Percentiles rank a stretch among this genome's conserved stretches.
phyloP scores from a whole-genome alignment of 2,329 filamentous ascomycete genomes.

The Orbilia javanica region DNA sequence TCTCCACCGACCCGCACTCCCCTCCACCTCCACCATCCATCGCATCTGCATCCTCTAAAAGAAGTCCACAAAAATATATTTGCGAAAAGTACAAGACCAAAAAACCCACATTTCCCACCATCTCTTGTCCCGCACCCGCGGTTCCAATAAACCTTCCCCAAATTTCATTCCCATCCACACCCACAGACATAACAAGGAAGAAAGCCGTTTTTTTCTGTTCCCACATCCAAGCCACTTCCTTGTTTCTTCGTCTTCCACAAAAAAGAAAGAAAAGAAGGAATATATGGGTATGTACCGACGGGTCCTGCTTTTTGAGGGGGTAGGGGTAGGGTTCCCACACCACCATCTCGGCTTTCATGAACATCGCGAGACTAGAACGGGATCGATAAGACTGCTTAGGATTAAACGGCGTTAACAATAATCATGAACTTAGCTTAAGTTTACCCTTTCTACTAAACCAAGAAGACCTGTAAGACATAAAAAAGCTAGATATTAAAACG shows the following conservation, averaged over 20 bases:
- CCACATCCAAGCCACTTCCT: slow-evolving; percentile 44
- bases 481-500: neutral
- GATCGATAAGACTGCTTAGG: too few relatives aligned
- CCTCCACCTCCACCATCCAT: neutral
- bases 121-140: slow-evolving; percentile 57
- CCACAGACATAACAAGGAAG: neutral
- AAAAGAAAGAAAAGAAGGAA: neutral
- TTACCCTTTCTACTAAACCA: neutral
- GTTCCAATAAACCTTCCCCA: slow-evolving; percentile 51
- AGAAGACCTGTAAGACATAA: slow-evolving; percentile 1
- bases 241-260: slow-evolving; percentile 23
- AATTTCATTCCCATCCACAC: neutral
- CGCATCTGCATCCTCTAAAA: slow-evolving; percentile 45
- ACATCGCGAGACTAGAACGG: neutral
- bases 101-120: slow-evolving; percentile 37
- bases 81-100: too few relatives aligned
- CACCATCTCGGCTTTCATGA: slow-evolving; percentile 32
- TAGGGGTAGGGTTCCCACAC: slow-evolving; percentile 32
- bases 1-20: slow-evolving; percentile 15
- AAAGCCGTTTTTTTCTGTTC: slow-evolving; percentile 39
- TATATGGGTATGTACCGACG: too few relatives aligned
- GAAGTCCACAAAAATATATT: slow-evolving; percentile 26
- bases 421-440: neutral
- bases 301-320: neutral
- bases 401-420: neutral